Conservation (phyloP, 2,329 filamentous ascomycete genomes). For the Ceratocystis harringtonii region DNA sequence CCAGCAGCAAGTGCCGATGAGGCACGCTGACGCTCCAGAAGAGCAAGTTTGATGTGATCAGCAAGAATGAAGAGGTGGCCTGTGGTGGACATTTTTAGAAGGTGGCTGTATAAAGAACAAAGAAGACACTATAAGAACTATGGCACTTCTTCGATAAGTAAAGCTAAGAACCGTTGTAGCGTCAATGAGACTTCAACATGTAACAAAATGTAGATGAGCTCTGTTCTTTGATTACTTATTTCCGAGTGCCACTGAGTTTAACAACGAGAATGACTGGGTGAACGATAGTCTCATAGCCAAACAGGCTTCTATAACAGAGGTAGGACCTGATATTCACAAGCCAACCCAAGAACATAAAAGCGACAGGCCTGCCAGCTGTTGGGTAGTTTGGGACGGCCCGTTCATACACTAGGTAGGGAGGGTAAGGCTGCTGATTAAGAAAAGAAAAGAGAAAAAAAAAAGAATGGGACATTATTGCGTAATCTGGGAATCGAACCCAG, state of each 20-base stretch:
- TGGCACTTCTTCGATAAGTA: no score
- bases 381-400: neutral
- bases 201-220: no score
- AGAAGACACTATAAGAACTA: neutral
- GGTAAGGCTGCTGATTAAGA: neutral
- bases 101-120: neutral
- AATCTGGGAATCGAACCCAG: slow-evolving; percentile 11
- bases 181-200: no score
- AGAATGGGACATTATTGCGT: neutral
- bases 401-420: neutral
- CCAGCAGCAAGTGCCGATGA: slow-evolving; percentile 8
- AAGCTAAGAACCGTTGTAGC: no score
- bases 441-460: neutral
- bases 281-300: no score
- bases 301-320: no score
- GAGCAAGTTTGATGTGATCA: slow-evolving; percentile 91
- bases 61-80: slow-evolving; percentile 82
- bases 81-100: slow-evolving; percentile 37
- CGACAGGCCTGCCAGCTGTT: neutral
- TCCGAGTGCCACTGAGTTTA: no score
- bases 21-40: slow-evolving; percentile 81
- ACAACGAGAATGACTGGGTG: no score
- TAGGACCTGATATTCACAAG: neutral
- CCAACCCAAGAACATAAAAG: neutral
- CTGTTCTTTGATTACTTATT: no score